Evolutionary conservation across 2,329 filamentous ascomycete genomes (phyloP), one percentile per base, ranked within the genome.

Genomic region (Diaporthe aspalathi): DNA sequence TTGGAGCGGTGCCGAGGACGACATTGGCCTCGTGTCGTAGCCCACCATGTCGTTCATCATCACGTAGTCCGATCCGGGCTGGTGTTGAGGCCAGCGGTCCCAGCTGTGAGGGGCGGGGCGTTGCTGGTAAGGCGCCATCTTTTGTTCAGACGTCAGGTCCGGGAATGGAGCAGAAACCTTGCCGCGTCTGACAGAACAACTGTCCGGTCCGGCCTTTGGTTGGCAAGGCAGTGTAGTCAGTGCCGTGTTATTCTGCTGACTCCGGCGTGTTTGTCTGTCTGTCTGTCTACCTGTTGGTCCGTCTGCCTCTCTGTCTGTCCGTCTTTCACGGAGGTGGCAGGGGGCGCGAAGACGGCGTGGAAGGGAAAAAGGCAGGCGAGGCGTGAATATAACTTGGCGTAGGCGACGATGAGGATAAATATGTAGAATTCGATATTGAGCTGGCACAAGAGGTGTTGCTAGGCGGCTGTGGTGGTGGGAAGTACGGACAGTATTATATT

Each of bases 51-150:
- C 77, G 60, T 86, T 85, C 82, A 89, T 85, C 78, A 87, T 83
- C 72, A 77, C 73, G 75, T 87, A 88, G 47, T 86, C 84, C 29
- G 76, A 49, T 57, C 73, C 75, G 9, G 77, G 74, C 53, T 81
- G 81, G 54, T 87, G 83, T 52, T 88, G 86, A 72, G 85, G 79
- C 85, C 87, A 89, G 75, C 86, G 86, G 76, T 83, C 85, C 89
- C 89, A 91, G 80, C 80, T 82, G 67, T 84, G 81, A 74, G 82
- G 76, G 57, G 81, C 81, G 72, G 84, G 79, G 69, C 83, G 78
- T 76, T 85, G 83, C 77, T 83, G 80, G 76, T 87, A 82, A 75
- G 85, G 84, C 86, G 89, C 82, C 71, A 78, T 82, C 79, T 63
- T 76, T 77, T 35, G 76, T 77, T 35, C 29, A 65, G 73, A 73